Evolutionary conservation across 163 green algal genomes (phyloP).

Genomic region (Chlamydomonas reinhardtii): DNA sequence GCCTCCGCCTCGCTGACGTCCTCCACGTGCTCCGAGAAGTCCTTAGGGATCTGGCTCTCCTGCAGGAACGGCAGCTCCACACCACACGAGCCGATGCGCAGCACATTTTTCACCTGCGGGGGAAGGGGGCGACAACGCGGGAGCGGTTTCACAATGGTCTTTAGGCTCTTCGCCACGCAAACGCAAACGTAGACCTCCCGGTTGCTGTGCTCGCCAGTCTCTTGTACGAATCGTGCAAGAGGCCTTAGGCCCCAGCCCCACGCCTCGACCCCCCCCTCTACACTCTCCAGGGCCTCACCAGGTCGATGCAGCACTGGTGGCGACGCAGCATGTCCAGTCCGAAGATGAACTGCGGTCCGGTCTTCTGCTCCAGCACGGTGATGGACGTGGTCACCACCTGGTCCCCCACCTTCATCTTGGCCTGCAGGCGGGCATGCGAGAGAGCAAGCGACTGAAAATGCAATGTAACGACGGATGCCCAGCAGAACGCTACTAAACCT

Average conservation of each 20-base stretch:
- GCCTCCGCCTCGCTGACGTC: conserved; percentile 48
- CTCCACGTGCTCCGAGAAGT: conserved; percentile 65
- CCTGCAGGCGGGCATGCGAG: conserved; percentile 56
- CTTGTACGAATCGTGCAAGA: too few relatives aligned
- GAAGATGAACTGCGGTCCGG: conserved; percentile 96
- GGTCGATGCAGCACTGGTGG: conserved; percentile 89
- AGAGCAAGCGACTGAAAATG: neutral
- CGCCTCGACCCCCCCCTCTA: too few relatives aligned
- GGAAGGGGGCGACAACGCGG: too few relatives aligned
- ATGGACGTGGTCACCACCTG: conserved; percentile 88
- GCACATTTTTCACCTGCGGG: conserved; percentile 31
- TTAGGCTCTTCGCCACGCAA: too few relatives aligned
- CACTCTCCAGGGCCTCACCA: conserved; percentile 61
- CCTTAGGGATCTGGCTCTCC: conserved; percentile 62
- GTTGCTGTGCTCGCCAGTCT: too few relatives aligned
- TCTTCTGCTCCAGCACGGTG: conserved; percentile 92
- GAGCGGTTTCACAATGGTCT: too few relatives aligned
- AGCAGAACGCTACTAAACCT: too few relatives aligned
- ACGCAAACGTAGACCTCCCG: too few relatives aligned
- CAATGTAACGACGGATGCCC: too few relatives aligned
- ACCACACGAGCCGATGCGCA: conserved; percentile 71
- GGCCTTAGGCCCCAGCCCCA: too few relatives aligned
- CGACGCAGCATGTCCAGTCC: conserved; percentile 96
- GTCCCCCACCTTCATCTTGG: conserved; percentile 83
- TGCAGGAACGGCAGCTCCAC: conserved; percentile 82